Base-by-base conservation (phyloP, 2,329 filamentous ascomycete genomes). In the Pseudogymnoascus sp. region DNA sequence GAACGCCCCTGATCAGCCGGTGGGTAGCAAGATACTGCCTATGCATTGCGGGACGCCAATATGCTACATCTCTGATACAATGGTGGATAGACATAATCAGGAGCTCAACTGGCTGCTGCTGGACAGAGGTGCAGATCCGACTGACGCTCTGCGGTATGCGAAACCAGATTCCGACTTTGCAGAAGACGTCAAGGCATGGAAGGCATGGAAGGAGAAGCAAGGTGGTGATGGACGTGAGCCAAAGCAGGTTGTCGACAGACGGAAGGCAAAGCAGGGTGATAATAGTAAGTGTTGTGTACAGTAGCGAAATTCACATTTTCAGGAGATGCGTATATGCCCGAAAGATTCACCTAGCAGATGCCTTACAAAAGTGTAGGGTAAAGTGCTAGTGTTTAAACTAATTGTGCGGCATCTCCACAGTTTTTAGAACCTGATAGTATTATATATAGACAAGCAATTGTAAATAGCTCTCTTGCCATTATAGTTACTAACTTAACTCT, bases 51-150 rank as follows among this genome's bases (percentile, higher is more conserved):
- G 40, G 2, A 63, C 61, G 9, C 61, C 61, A 17, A 24, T 63
- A 5, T 61, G 61, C 24, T 54, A 54, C 59, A 37, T 63, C 35
- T 33, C 61, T 60, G n/a, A 21, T 41, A 24, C 2, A 29, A 47
- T 7, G 13, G 7, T n/a, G 41, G 13, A 36, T 26, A 47, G 41
- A 47, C 33, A 54, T 29, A 26, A 10, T n/a, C 36, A 58, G 24
- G 61, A 63, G 40, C 24, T 61, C 24, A 39, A 36, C 6, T 50
- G 35, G 24, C 59, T 61, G 31, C 36, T 63, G 35, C 59, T 63
- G 8, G 58, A 63, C 36, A 26, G 33, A 24, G 61, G 61, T 5
- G 61, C 61, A 17, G 61, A 63, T 63, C 58, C 59, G 50, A 58
- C 41, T 24, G 10, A 11, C 5, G 15, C 41, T 50, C 41, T 50